These are phyloP conservation scores for Aristolochia fimbriata DNA, from an alignment of 164 flowering plant genomes.

Conservation along the genomic window DNA sequence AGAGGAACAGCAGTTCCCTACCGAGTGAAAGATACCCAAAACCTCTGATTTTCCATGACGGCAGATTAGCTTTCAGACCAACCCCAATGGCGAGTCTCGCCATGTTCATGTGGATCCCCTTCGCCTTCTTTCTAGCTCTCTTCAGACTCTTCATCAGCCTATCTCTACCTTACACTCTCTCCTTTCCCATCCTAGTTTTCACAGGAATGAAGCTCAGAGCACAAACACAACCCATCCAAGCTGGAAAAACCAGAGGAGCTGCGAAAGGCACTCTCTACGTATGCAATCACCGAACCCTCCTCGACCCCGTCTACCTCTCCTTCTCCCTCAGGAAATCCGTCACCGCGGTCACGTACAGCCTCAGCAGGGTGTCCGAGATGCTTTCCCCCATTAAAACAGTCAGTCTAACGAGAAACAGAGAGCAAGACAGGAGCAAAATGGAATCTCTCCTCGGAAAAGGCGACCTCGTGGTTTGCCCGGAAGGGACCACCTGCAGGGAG, in stretches of 20 bases:
- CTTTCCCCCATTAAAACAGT: slow-evolving; percentile 27
- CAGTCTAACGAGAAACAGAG: slow-evolving; percentile 22
- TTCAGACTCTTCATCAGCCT: slow-evolving; percentile 13
- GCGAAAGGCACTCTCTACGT: slow-evolving; percentile 37
- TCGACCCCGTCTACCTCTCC: slow-evolving; percentile 29
- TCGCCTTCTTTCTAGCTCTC: slow-evolving; percentile 28
- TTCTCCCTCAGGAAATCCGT: slow-evolving; percentile 9
- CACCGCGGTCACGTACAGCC: slow-evolving; percentile 24
- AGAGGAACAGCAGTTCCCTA: slow-evolving; percentile 15
- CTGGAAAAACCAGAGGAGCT: neutral
- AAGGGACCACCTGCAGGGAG: slow-evolving; percentile 41
- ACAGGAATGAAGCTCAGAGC: slow-evolving; percentile 15
- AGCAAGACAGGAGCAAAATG: slow-evolving; percentile 22
- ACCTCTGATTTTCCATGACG: slow-evolving; percentile 60
- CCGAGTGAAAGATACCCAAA: slow-evolving; percentile 29
- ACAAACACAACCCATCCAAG: slow-evolving; percentile 1
- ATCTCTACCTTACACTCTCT: slow-evolving; percentile 21
- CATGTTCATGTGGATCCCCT: slow-evolving; percentile 51
- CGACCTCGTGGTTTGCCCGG: slow-evolving; percentile 34
- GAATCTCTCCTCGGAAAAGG: slow-evolving; percentile 17
- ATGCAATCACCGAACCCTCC: slow-evolving; percentile 55
- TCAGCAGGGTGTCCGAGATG: slow-evolving; percentile 19
- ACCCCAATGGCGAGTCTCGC: slow-evolving; percentile 25
- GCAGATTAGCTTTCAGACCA: slow-evolving; percentile 47
- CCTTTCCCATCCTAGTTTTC: slow-evolving; percentile 10